Conservation (phyloP, 2,329 filamentous ascomycete species). For the Periconia digitata region DNA sequence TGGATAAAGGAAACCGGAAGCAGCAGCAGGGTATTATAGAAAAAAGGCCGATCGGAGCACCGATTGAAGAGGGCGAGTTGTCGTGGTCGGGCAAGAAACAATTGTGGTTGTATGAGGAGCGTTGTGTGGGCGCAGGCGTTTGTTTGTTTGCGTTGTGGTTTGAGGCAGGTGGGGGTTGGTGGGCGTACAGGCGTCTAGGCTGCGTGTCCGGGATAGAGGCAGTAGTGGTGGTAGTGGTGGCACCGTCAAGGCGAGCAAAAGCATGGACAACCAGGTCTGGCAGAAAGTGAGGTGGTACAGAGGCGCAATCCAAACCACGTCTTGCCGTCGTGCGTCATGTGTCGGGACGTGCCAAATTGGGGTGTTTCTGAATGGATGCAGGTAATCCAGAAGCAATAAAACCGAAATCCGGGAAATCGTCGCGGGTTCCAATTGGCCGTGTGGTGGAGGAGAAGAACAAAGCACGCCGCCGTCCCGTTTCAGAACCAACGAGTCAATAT, state of each 20-base stretch:
- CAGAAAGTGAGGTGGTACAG: not conserved
- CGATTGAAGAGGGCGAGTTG: too few species aligned
- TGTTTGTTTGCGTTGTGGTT: too few species aligned
- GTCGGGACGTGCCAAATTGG: not conserved
- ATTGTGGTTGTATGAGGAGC: too few species aligned
- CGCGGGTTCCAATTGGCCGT: not conserved
- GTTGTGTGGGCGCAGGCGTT: too few species aligned
- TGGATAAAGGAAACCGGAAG: not conserved
- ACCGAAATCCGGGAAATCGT: not conserved
- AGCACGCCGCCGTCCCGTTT: too few species aligned
- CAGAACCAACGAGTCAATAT: not conserved
- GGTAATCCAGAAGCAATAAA: not conserved
- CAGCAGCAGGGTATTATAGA: too few species aligned
- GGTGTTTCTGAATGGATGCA: not conserved
- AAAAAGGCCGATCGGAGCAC: too few species aligned
- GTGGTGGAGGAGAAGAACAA: not conserved
- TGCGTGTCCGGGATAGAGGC: not conserved
- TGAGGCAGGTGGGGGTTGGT: too few species aligned
- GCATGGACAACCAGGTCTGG: not conserved
- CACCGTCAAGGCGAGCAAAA: not conserved
- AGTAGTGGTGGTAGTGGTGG: too few species aligned
- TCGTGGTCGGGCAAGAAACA: too few species aligned
- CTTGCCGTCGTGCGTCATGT: not conserved
- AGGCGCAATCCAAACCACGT: not conserved
- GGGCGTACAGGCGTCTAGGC: too few species aligned